Evolutionary conservation across 441 rosid genomes (phyloP).

Genomic region (Bocquillonia castaneifolia): DNA sequence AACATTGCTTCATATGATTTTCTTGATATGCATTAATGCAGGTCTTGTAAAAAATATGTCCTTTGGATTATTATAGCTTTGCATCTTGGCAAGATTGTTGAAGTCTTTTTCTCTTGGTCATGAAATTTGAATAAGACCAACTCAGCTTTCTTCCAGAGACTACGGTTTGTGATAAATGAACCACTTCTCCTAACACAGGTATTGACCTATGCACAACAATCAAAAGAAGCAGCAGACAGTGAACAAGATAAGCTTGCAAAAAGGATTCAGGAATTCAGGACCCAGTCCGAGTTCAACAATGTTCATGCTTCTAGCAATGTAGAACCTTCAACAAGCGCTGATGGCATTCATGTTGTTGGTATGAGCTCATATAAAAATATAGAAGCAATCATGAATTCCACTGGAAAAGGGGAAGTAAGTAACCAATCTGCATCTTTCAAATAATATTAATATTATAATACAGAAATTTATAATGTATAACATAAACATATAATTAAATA

Average conservation of each 20-base stretch:
- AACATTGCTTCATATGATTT: neutral
- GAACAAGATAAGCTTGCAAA: conserved; percentile 82
- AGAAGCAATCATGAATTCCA: conserved; percentile 48
- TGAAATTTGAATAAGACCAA: neutral
- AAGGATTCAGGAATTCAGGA: conserved; percentile 90
- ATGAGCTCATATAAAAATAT: conserved; percentile 44
- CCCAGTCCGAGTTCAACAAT: conserved; percentile 68
- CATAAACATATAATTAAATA: too few species aligned
- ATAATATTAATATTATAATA: too few species aligned
- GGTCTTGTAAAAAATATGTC: neutral
- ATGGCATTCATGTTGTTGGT: conserved; percentile 40
- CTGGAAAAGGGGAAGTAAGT: conserved; percentile 66
- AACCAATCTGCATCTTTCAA: conserved; percentile 13
- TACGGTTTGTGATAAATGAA: conserved; percentile 1
- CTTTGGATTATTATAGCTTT: neutral
- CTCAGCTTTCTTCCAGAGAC: neutral
- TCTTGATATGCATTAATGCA: neutral
- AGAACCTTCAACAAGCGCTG: conserved; percentile 40
- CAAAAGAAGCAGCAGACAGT: conserved; percentile 68
- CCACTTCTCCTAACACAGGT: conserved; percentile 37
- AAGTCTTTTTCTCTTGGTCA: neutral
- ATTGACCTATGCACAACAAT: conserved; percentile 80
- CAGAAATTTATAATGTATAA: too few species aligned
- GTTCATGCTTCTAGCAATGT: conserved; percentile 40
- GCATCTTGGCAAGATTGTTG: neutral